phyloP scores from a whole-genome alignment of 441 rosid species.

The Pelargonium myrrhifolium region DNA sequence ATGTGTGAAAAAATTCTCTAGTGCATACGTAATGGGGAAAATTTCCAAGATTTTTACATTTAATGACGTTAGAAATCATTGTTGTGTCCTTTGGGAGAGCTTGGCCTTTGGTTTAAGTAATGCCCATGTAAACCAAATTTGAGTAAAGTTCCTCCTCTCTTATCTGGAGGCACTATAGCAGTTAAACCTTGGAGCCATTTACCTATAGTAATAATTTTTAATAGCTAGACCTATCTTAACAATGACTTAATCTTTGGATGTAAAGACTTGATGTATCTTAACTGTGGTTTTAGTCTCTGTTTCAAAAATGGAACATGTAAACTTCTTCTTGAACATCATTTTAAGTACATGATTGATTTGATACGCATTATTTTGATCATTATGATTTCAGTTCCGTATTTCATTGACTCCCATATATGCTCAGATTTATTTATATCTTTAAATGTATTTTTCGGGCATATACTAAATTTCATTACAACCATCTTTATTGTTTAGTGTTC shows the following conservation, averaged over 20 bases:
- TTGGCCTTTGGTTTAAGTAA: background rate
- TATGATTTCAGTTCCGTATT: background rate
- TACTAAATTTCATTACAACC: slow-evolving; percentile 10
- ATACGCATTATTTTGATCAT: background rate
- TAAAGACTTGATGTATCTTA: background rate
- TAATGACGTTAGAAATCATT: background rate
- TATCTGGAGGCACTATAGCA: background rate
- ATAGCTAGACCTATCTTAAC: background rate
- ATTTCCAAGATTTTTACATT: background rate
- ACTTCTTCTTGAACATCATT: background rate
- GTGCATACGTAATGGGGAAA: background rate
- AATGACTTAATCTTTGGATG: background rate
- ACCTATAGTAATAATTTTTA: background rate
- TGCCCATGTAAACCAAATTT: background rate
- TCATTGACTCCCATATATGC: slow-evolving; percentile 6
- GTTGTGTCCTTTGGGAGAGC: background rate
- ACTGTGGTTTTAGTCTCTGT: background rate
- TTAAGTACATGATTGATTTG: background rate
- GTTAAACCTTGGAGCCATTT: background rate
- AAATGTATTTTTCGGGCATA: background rate
- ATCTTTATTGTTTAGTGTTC: slow-evolving; percentile 48
- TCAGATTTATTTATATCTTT: background rate
- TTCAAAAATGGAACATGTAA: background rate
- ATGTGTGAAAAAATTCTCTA: background rate
- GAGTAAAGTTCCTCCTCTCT: background rate